Conservation (phyloP, 768 basidiomycete genomes). For the Lanmaoa pseudosensibilis region DNA sequence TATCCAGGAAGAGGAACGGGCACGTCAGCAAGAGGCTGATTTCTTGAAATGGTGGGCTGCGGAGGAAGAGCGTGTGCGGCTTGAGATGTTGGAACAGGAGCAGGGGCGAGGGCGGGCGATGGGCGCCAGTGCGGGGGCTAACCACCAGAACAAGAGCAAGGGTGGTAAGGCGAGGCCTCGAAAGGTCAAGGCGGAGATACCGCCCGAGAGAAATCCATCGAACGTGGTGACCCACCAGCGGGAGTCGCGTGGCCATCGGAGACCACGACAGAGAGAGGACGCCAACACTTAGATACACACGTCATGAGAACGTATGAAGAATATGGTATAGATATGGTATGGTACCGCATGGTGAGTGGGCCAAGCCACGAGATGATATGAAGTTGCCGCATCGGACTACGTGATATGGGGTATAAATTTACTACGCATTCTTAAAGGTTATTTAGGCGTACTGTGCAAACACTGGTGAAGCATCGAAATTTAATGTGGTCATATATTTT, state of each 20-base stretch:
- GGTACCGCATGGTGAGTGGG: not conserved
- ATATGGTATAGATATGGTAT: constrained; percentile 2
- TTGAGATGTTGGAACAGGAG: constrained; percentile 39
- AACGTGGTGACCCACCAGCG: not conserved
- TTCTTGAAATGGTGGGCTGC: constrained; percentile 89
- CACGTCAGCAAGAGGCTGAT: constrained; percentile 65
- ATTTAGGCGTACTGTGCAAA: not conserved
- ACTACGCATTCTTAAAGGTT: not conserved
- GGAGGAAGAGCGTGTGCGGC: constrained; percentile 71
- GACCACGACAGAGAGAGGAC: not conserved
- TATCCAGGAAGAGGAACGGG: constrained; percentile 84
- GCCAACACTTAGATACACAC: not conserved
- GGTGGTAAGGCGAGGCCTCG: constrained; percentile 2
- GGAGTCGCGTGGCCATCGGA: not conserved
- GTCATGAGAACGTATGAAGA: not conserved
- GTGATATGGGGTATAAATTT: not conserved
- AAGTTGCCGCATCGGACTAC: not conserved
- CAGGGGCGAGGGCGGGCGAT: not conserved
- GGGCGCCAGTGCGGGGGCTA: not conserved
- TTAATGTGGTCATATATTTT: no score
- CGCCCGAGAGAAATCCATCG: not conserved
- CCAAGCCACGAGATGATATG: not conserved
- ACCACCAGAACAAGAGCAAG: constrained; percentile 1
- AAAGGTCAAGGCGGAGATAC: constrained; percentile 11
- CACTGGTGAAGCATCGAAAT: no score